Evolutionary conservation across 441 rosid species (phyloP), one percentile per base, ranked within the genome.

Genomic region (Cnidoscolus chayamansa): DNA sequence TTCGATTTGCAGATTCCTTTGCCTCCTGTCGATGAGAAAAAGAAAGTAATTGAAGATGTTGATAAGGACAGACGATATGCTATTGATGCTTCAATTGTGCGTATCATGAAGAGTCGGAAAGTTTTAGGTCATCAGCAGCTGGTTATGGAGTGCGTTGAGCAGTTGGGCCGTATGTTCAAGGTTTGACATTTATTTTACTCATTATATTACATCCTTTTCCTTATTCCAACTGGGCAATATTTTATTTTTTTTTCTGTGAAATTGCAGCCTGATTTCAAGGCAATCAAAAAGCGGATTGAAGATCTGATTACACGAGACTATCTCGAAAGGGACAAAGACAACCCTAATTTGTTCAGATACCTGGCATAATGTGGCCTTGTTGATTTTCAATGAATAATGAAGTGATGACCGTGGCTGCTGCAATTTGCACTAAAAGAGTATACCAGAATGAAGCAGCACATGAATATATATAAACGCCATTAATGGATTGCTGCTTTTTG

Each of bases 61-160:
- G 97, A 94, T 63, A 94, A 90, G 82, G 98, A 94, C 66, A 81
- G 97, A 43, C 86, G 96, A 11, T 92, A 92, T 79, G 97, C 96
- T 7, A 90, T 91, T 77, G 98, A 93, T 81, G 99, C 99, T 32
- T 90, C 99, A 59, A 87, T 95, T 60, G 99, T 95, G 13, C 94
- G 99, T 63, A 93, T 95, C 74, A 93, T 93, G 99, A 95, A 95
- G 87, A 87, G 95, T 63, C 81, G 97, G 78, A 93, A 95, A 76
- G 90, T 93, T 47, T 82, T 95, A 86, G 97, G 97, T 62, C 90
- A 95, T 75, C 98, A 93, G 55, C 97, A 91, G 49, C 81, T 95
- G 63, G 97, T 95, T 56, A 82, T 86, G 48, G 98, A 91, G 81
- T 95, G 99, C 59, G 98, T 95, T 2, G 97, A 93, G 85, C 98